phyloP scores from a whole-genome alignment of 768 basidiomycete species.

The Pleurotus citrinopileatus region DNA sequence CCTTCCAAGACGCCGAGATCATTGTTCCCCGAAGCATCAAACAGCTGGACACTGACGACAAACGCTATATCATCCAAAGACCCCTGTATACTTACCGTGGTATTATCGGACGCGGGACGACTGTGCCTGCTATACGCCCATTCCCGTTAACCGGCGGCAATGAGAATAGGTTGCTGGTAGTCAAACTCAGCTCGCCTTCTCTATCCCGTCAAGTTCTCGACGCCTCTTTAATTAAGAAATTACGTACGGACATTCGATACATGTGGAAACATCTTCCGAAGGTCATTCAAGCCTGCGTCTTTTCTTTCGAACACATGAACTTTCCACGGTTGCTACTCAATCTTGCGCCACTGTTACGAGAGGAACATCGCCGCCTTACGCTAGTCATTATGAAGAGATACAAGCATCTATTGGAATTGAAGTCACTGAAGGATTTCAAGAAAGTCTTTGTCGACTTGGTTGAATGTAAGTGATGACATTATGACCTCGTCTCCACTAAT shows the following conservation, averaged over 20 bases:
- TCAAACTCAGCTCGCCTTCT: neutral
- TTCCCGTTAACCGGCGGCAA: neutral
- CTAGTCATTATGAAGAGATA: neutral
- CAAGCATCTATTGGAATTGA: conserved; percentile 5
- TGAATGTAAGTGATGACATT: neutral
- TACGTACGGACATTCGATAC: neutral
- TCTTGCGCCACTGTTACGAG: neutral
- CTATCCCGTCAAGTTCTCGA: neutral
- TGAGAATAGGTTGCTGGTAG: neutral
- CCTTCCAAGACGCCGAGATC: neutral
- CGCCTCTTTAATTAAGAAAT: neutral
- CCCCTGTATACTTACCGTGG: conserved; percentile 3
- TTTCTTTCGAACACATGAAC: neutral
- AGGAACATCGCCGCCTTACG: neutral
- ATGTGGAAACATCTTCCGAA: neutral
- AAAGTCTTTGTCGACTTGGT: neutral
- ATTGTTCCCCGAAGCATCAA: neutral
- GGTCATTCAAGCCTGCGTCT: neutral
- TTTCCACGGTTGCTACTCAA: neutral
- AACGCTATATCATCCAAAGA: neutral
- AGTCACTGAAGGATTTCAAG: neutral
- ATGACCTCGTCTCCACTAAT: too few relatives aligned
- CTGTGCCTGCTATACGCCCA: neutral
- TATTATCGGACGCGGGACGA: neutral
- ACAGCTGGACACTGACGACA: neutral